A percentile compares a stretch with the other conserved stretches of the same genome.
Conservation (phyloP, 306 rosid genomes). For the Vigna trinervia region DNA sequence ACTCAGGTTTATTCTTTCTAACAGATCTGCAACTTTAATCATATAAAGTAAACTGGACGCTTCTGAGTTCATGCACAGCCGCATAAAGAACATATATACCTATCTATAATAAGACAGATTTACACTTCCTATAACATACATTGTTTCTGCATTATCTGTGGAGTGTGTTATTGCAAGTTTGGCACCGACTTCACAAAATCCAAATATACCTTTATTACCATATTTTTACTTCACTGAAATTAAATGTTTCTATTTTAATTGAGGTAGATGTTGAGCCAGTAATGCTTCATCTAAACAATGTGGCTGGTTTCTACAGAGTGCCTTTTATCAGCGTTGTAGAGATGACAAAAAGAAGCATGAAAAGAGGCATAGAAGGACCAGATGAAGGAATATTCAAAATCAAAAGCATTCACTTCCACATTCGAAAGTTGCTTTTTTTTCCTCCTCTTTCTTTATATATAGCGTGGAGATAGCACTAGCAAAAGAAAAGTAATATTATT, state of each 20-base stretch:
- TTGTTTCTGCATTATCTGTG: constrained; percentile 15
- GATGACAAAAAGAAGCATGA: constrained; percentile 36
- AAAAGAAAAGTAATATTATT: constrained; percentile 15
- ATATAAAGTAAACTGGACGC: constrained; percentile 45
- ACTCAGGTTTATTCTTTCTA: constrained; percentile 30
- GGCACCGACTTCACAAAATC: no score
- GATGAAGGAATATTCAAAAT: constrained; percentile 35
- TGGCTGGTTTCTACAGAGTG: neutral
- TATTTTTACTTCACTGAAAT: no score
- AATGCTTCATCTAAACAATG: no score
- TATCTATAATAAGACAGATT: neutral
- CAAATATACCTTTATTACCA: no score
- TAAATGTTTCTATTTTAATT: no score
- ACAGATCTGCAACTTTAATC: constrained; percentile 45
- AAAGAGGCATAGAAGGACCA: constrained; percentile 13
- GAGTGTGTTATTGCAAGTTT: neutral
- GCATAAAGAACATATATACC: neutral
- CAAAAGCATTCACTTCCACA: constrained; percentile 45
- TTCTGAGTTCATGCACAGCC: constrained; percentile 31
- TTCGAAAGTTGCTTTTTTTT: constrained; percentile 47
- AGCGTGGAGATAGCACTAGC: constrained; percentile 26
- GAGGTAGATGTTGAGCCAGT: no score
- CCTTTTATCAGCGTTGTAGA: constrained; percentile 30
- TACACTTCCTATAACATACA: neutral
- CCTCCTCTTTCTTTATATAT: neutral